phyloP scores from a whole-genome alignment of 2,329 filamentous ascomycete species.

The Coleophoma cylindrospora region DNA sequence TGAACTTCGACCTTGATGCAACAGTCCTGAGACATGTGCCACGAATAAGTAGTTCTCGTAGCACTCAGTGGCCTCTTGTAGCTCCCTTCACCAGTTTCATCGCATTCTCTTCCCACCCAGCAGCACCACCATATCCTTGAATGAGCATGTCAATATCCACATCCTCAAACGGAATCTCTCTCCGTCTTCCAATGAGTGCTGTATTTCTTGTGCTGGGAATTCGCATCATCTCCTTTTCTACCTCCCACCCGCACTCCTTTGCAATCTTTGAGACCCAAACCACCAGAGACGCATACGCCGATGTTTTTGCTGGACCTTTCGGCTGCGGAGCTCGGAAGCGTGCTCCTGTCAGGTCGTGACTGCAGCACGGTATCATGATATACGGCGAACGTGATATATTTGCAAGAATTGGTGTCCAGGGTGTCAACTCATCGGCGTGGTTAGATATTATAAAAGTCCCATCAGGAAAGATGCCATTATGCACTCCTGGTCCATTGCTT shows the following conservation, averaged over 20 bases:
- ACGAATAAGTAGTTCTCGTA: too few species aligned
- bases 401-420: constrained; percentile 90
- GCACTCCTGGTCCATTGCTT: constrained; percentile 27
- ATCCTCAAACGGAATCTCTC: constrained; percentile 17
- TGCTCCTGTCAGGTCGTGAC: constrained; percentile 75
- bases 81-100: constrained; percentile 53
- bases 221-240: constrained; percentile 80
- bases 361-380: constrained; percentile 93
- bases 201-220: constrained; percentile 92
- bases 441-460: constrained; percentile 94
- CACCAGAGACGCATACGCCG: constrained; percentile 79
- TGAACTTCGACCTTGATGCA: too few species aligned
- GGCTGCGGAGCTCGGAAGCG: constrained; percentile 63
- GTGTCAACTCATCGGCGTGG: constrained; percentile 91
- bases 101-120: constrained; percentile 55
- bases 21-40: too few species aligned
- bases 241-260: constrained; percentile 64
- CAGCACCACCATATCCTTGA: constrained; percentile 47
- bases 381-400: constrained; percentile 73
- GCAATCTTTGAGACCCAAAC: constrained; percentile 71
- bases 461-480: constrained; percentile 61
- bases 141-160: constrained; percentile 40
- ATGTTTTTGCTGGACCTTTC: constrained; percentile 34
- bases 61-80: constrained; percentile 17
- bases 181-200: constrained; percentile 65